Percentiles rank a stretch among this genome's conserved stretches.
phyloP scores from a whole-genome alignment of 163 green algal genomes.

The Prototheca cutis region DNA sequence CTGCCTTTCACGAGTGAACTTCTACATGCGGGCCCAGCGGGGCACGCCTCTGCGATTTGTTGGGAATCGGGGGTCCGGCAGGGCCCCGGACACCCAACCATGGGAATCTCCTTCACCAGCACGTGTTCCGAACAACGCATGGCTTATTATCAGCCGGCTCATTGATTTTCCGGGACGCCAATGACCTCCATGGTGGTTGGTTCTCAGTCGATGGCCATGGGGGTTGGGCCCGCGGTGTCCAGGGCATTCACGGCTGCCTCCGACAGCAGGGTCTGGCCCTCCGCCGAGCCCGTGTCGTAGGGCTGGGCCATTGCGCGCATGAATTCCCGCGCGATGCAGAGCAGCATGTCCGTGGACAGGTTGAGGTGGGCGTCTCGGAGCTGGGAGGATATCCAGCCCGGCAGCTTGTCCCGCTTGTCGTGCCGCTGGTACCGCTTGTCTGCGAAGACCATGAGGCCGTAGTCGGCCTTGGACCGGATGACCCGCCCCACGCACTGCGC shows the following conservation, averaged over 20 bases:
- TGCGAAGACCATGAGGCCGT: conserved; percentile 72
- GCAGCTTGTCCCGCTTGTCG: conserved; percentile 97
- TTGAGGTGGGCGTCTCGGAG: conserved; percentile 92
- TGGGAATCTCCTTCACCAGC: too few relatives aligned
- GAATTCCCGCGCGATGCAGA: conserved; percentile 80
- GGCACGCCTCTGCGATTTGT: too few relatives aligned
- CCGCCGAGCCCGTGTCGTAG: conserved; percentile 42
- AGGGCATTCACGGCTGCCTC: conserved; percentile 56
- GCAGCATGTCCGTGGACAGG: conserved; percentile 93
- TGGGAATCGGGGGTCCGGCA: too few relatives aligned
- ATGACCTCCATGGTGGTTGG: too few relatives aligned
- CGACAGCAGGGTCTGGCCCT: conserved; percentile 61
- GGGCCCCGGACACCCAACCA: too few relatives aligned
- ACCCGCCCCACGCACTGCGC: conserved; percentile 97
- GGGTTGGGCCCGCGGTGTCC: conserved; percentile 9
- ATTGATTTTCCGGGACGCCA: too few relatives aligned
- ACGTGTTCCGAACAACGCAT: too few relatives aligned
- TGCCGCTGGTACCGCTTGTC: conserved; percentile 93
- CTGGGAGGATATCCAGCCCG: conserved; percentile 83
- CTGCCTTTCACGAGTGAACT: too few relatives aligned
- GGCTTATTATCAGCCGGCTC: too few relatives aligned
- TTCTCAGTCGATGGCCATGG: background rate
- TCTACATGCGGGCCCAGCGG: too few relatives aligned
- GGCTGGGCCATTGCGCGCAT: conserved; percentile 84
- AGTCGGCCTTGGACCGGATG: conserved; percentile 93